These are phyloP conservation scores for Penicillium lividum DNA, from an alignment of 495 filamentous ascomycete genomes.

Conservation along the genomic window DNA sequence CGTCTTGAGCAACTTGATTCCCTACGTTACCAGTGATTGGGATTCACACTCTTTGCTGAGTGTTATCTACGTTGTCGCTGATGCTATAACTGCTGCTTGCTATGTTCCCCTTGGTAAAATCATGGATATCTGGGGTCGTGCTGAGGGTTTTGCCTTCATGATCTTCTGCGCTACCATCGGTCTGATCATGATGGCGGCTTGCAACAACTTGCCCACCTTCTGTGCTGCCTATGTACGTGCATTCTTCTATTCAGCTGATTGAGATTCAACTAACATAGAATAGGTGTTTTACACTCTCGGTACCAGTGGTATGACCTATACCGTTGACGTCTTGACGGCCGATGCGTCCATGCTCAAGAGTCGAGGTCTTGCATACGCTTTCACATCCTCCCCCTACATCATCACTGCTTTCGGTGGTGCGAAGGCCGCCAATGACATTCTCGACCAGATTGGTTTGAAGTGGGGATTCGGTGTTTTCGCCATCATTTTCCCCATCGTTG, in stretches of 20 bases:
- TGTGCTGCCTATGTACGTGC: conserved; percentile 48
- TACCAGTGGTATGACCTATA: conserved; percentile 56
- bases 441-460: conserved; percentile 51
- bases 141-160: conserved; percentile 55
- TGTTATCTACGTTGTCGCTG: conserved; percentile 56
- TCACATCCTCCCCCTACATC: conserved; percentile 51
- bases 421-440: conserved; percentile 38
- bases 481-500: conserved; percentile 57
- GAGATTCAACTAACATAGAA: neutral
- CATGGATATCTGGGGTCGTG: conserved; percentile 65
- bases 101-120: conserved; percentile 65
- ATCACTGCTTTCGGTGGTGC: conserved; percentile 43
- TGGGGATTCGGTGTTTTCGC: conserved; percentile 61
- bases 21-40: conserved; percentile 52
- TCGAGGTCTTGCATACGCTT: conserved; percentile 59
- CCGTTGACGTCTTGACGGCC: conserved; percentile 57
- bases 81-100: conserved; percentile 37
- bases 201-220: conserved; percentile 48
- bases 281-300: conserved; percentile 51
- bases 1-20: conserved; percentile 30
- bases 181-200: conserved; percentile 53
- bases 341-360: conserved; percentile 60
- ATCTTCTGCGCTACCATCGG: conserved; percentile 37
- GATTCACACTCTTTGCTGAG: conserved; percentile 58
- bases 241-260: neutral